Conservation (phyloP, 768 basidiomycete species). For the Amanita phalloides region DNA sequence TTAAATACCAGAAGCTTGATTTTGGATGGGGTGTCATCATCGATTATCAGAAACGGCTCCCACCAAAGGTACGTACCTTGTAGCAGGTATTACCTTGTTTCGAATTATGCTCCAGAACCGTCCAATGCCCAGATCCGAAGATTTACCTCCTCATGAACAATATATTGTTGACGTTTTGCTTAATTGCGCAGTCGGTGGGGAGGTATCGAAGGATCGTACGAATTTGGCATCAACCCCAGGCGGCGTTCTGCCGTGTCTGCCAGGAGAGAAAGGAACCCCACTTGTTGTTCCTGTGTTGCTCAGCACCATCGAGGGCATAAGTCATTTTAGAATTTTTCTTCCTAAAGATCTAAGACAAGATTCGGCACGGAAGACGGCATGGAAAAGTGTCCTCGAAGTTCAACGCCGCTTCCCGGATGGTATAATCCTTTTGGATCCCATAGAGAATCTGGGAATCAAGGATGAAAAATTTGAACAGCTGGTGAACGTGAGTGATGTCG, state of each 20-base stretch:
- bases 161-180: constrained; percentile 92
- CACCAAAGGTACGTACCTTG: constrained; percentile 46
- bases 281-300: constrained; percentile 84
- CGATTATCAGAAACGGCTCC: constrained; percentile 80
- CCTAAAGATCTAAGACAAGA: constrained; percentile 84
- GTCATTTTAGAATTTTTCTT: constrained; percentile 76
- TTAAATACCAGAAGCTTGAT: constrained; percentile 78
- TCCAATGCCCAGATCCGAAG: constrained; percentile 57
- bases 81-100: background rate
- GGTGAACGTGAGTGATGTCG: constrained; percentile 39
- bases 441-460: constrained; percentile 92
- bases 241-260: constrained; percentile 66
- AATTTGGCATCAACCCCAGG: constrained; percentile 46
- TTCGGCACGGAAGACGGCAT: constrained; percentile 67
- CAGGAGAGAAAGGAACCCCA: constrained; percentile 66
- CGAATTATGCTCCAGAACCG: constrained; percentile 33
- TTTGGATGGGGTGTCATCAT: constrained; percentile 97
- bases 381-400: constrained; percentile 90
- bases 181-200: constrained; percentile 57
- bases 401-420: constrained; percentile 84
- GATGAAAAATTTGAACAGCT: constrained; percentile 88
- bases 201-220: constrained; percentile 48
- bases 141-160: constrained; percentile 74
- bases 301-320: constrained; percentile 78
- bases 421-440: constrained; percentile 78